These are phyloP conservation scores for Lycium ferocissimum DNA, from an alignment of 257 asterid species.

Conservation along the genomic window DNA sequence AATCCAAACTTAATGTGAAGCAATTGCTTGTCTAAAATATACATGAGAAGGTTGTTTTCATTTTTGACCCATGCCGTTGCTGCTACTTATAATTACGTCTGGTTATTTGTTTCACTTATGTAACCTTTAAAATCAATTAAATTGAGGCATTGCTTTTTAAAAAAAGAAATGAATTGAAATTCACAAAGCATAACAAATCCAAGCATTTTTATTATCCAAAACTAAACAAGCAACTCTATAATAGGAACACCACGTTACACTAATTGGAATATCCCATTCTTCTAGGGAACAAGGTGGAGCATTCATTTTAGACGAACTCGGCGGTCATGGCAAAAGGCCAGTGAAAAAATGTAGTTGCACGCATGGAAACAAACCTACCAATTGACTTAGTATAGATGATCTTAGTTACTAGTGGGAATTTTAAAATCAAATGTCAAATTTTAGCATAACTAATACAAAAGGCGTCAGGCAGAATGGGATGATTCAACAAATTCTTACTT, in stretches of 20 bases:
- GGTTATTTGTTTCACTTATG: neutral
- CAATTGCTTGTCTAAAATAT: too few species aligned
- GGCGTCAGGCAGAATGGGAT: constrained; percentile 24
- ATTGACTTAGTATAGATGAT: neutral
- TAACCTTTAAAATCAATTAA: too few species aligned
- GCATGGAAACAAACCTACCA: neutral
- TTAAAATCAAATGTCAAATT: neutral
- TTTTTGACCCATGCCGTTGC: neutral
- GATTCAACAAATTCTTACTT: constrained; percentile 47
- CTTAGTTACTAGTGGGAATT: neutral
- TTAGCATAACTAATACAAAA: neutral
- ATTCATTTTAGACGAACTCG: too few species aligned
- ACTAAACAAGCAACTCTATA: too few species aligned
- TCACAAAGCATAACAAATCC: neutral
- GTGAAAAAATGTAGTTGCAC: neutral
- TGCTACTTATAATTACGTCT: neutral
- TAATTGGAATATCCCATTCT: too few species aligned
- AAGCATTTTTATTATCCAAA: neutral
- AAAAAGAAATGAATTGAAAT: too few species aligned
- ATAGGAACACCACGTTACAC: too few species aligned
- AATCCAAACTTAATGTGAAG: neutral
- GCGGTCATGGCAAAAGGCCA: neutral
- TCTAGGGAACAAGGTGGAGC: neutral
- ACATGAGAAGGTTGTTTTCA: neutral
- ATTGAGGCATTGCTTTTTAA: too few species aligned